Conservation (phyloP, 2,329 filamentous ascomycete species). For the Pseudopyrenochaeta lycopersici region DNA sequence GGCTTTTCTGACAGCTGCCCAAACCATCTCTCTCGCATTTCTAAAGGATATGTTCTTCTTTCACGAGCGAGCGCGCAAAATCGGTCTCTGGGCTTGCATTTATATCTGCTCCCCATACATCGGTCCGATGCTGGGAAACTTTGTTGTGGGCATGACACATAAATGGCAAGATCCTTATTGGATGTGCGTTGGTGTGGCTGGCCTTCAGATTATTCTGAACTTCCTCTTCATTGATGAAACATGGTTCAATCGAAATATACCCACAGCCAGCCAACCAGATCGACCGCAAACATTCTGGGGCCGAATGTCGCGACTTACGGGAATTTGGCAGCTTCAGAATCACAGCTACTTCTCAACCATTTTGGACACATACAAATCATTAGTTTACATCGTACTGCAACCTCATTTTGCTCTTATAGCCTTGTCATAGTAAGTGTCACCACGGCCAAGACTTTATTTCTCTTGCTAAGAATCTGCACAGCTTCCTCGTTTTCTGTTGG, state of each 20-base stretch:
- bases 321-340: constrained; percentile 45
- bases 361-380: constrained; percentile 22
- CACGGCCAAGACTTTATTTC: too few relatives aligned
- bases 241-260: constrained; percentile 40
- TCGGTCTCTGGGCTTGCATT: constrained; percentile 43
- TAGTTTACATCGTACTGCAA: constrained; percentile 21
- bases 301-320: constrained; percentile 31
- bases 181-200: constrained; percentile 31
- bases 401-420: too few relatives aligned
- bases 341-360: constrained; percentile 41
- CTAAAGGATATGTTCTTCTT: constrained; percentile 52
- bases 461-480: too few relatives aligned
- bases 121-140: constrained; percentile 41
- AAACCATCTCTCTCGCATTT: constrained; percentile 32
- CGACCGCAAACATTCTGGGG: constrained; percentile 20
- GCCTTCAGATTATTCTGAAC: constrained; percentile 30
- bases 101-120: constrained; percentile 43
- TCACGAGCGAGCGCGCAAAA: constrained; percentile 47
- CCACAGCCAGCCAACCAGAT: constrained; percentile 23
- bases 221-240: constrained; percentile 47
- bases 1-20: constrained; percentile 33
- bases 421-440: constrained; percentile 14
- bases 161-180: constrained; percentile 37
- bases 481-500: constrained; percentile 12
- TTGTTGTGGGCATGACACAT: constrained; percentile 32